Base-by-base conservation (phyloP, 2,329 filamentous ascomycete genomes). In the Aspergillus piperis region DNA sequence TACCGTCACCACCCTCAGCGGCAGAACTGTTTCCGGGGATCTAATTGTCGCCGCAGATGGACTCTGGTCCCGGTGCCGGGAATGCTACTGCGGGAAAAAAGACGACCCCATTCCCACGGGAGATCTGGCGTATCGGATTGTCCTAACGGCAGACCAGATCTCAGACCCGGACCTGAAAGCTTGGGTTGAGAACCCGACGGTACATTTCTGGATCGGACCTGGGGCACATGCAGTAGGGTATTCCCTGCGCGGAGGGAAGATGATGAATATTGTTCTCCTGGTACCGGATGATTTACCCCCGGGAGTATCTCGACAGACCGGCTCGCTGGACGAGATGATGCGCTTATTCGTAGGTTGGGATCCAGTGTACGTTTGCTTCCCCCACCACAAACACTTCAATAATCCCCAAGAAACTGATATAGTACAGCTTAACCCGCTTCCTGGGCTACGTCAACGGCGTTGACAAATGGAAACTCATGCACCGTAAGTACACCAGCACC, bases 391-490 rank as follows among this genome's bases (percentile, higher is more conserved):
- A 5, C n/a, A 8, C n/a, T 2, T 15, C 17, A 17, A 27, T 8
- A 3, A 15, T 13, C 15, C 23, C 5, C 21, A 15, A 21, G 8
- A 32, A 32, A 38, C 17, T 49, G 5, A 36, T 25, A 19, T 17
- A 30, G 11, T 56, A 42, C 47, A 73, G 71, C 8, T 54, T 73
- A 21, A 81, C 73, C 21, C 69, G 71, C 15, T 78, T 83, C 50
- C 70, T 83, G 11, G 73, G 75, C 3, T 79, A 81, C 47, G 86
- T 89, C 0, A 80, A 84, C 39, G 80, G 74, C 1, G 86, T 90
- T 0, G 83, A 86, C 41, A 90, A 90, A 71, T 91, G 88, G 89
- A 88, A 86, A 69, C 71, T 91, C 36, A 71, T 90, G 84, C 81
- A 85, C 44, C 67, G 65, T 63, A 36, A 49, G 60, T 30, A 23